Percentiles rank a stretch among this genome's conserved stretches.
Conservation (phyloP, 148 eudicot genomes). For the Chenopodium album region DNA sequence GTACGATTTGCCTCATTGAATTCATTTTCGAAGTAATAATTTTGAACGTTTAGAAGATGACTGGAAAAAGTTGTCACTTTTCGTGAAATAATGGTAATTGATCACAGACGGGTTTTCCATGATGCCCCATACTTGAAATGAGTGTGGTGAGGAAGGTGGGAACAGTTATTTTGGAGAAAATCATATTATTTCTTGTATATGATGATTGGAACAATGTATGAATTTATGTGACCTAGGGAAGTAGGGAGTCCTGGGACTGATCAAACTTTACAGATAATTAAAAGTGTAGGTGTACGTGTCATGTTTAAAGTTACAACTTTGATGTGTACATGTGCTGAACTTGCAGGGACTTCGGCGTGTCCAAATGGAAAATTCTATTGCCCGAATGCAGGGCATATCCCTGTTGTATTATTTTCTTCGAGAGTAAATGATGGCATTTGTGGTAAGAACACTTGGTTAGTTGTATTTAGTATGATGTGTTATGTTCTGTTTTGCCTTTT, state of each 20-base stretch:
- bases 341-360: constrained; percentile 97
- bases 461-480: constrained; percentile 2
- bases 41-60: not conserved
- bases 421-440: constrained; percentile 96
- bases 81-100: not conserved
- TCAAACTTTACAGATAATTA: not conserved
- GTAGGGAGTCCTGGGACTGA: no score
- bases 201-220: not conserved
- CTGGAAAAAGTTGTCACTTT: not conserved
- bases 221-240: not conserved
- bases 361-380: constrained; percentile 83
- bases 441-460: constrained; percentile 49
- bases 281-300: not conserved
- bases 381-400: constrained; percentile 77
- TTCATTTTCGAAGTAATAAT: not conserved
- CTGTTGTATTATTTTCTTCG: constrained; percentile 67
- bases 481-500: constrained; percentile 14
- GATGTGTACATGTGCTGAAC: constrained; percentile 22
- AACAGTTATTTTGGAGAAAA: not conserved
- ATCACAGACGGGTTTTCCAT: not conserved
- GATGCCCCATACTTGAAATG: not conserved
- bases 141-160: no score
- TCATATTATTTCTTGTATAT: not conserved
- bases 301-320: not conserved
- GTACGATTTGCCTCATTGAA: not conserved